phyloP scores from a whole-genome alignment of 495 filamentous ascomycete genomes.

The Oidiodendron maius region DNA sequence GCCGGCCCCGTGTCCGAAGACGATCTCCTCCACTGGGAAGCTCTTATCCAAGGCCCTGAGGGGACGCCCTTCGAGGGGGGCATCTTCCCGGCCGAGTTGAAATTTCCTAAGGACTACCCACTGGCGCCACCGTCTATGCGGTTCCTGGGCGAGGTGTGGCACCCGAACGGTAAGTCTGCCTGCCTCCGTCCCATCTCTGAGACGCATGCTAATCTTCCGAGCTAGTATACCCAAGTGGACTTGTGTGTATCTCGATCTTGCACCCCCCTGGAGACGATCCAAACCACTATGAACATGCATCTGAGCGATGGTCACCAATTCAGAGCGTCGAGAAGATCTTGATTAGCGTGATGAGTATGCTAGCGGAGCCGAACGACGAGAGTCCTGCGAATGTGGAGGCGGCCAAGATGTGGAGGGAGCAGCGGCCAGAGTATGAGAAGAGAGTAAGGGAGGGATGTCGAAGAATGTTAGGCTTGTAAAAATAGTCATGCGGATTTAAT shows the following conservation, averaged over 20 bases:
- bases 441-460: constrained; percentile 72
- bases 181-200: neutral
- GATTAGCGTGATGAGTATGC: constrained; percentile 97
- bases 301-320: constrained; percentile 92
- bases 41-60: constrained; percentile 89
- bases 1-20: constrained; percentile 91
- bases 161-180: constrained; percentile 76
- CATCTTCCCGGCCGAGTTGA: constrained; percentile 87
- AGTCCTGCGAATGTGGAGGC: constrained; percentile 97
- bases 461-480: constrained; percentile 45
- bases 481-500: no score
- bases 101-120: constrained; percentile 95
- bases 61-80: constrained; percentile 95
- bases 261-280: constrained; percentile 98
- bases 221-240: constrained; percentile 82
- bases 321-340: constrained; percentile 98
- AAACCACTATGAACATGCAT: constrained; percentile 96
- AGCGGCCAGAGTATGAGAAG: constrained; percentile 76
- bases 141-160: constrained; percentile 87
- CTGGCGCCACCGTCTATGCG: constrained; percentile 90
- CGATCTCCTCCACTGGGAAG: constrained; percentile 96
- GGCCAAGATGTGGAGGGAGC: constrained; percentile 96
- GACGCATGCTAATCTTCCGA: neutral
- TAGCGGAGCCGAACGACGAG: constrained; percentile 98
- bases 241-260: constrained; percentile 96